Conservation (phyloP, 1,284 basidiomycete genomes). For the Lentinula novae-zelandiae region DNA sequence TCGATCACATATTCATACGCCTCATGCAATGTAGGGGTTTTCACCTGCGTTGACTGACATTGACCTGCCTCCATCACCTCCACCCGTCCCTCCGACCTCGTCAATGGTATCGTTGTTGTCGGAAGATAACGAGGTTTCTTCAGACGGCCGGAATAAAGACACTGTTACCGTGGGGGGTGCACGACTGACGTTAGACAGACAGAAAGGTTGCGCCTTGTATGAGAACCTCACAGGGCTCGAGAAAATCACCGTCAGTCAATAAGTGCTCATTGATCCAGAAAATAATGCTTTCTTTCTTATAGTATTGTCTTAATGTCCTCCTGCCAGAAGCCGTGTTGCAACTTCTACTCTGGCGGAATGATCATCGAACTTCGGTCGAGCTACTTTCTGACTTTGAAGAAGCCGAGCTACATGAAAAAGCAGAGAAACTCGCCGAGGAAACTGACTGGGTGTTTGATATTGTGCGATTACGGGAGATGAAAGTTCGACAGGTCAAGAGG, state of each 20-base stretch:
- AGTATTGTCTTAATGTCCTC: constrained; percentile 72
- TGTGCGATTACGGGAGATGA: constrained; percentile 41
- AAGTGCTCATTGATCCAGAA: constrained; percentile 1
- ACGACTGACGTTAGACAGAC: constrained; percentile 23
- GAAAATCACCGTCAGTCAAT: constrained; percentile 49
- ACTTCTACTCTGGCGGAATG: constrained; percentile 64
- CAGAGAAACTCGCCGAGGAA: constrained; percentile 42
- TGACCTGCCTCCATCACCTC: constrained; percentile 15
- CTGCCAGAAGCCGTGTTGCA: constrained; percentile 67
- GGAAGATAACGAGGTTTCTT: constrained; percentile 6
- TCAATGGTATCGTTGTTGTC: constrained; percentile 15
- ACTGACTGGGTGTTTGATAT: constrained; percentile 67
- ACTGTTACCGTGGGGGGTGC: neutral
- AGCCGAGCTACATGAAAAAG: constrained; percentile 45
- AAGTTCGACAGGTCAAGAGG: constrained; percentile 21
- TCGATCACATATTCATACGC: neutral
- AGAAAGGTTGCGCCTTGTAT: constrained; percentile 43
- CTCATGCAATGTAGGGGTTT: neutral
- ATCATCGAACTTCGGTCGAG: constrained; percentile 43
- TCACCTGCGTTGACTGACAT: constrained; percentile 8
- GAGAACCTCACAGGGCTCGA: constrained; percentile 50
- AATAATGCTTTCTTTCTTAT: constrained; percentile 1
- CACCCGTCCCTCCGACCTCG: constrained; percentile 19
- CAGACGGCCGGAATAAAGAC: neutral
- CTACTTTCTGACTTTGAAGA: constrained; percentile 54